Conservation (phyloP, 2,329 filamentous ascomycete species). For the Orbilia quercus region DNA sequence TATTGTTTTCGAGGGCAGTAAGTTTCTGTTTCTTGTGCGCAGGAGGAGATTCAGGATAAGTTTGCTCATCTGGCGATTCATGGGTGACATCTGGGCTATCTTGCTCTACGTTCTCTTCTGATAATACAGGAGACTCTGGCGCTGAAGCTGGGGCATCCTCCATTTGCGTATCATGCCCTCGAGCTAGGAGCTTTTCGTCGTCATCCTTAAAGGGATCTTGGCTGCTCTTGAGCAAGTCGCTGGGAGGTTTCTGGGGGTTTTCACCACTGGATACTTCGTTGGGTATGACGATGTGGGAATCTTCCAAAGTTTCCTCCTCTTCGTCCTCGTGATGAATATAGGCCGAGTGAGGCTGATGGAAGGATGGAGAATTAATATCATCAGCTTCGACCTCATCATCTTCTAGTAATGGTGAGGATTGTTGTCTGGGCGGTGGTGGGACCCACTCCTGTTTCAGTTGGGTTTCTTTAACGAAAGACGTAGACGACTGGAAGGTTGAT, state of each 20-base stretch:
- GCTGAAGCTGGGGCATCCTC: constrained; percentile 16
- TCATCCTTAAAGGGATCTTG: constrained; percentile 53
- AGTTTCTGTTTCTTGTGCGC: constrained; percentile 65
- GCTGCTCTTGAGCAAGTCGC: constrained; percentile 38
- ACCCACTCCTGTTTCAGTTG: constrained; percentile 16
- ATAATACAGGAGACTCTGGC: constrained; percentile 7
- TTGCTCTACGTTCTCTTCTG: constrained; percentile 9
- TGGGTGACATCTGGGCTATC: constrained; percentile 11
- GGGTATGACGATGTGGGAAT: constrained; percentile 38
- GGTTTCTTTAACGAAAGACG: constrained; percentile 22
- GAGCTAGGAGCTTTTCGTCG: constrained; percentile 38
- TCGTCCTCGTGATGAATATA: constrained; percentile 8
- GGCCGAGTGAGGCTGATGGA: constrained; percentile 1
- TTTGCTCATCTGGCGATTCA: constrained; percentile 6
- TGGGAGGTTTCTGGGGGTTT: constrained; percentile 14
- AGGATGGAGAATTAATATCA: neutral
- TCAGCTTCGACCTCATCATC: constrained; percentile 13
- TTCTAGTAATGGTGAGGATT: constrained; percentile 30
- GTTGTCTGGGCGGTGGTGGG: constrained; percentile 6
- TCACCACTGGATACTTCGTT: constrained; percentile 25
- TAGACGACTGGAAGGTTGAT: constrained; percentile 30
- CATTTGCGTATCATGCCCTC: constrained; percentile 33
- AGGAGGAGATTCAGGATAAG: constrained; percentile 27
- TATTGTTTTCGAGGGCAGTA: constrained; percentile 94
- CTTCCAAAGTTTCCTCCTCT: constrained; percentile 44